Evolutionary conservation across 139 green algal genomes (phyloP).

Genomic region (Penium margaritaceum): DNA sequence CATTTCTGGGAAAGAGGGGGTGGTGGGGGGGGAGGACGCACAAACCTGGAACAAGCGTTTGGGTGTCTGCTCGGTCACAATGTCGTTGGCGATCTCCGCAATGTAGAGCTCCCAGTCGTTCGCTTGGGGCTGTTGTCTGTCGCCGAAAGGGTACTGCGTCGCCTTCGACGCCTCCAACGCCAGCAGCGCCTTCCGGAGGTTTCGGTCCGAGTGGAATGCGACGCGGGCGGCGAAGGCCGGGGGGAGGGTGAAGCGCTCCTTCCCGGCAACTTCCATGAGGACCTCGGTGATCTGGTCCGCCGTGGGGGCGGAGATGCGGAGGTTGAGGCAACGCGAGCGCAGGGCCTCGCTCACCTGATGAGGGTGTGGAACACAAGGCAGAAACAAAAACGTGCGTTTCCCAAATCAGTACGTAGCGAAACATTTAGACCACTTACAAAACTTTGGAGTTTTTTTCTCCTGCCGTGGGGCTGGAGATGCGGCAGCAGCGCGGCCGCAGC

Average conservation of each 20-base stretch:
- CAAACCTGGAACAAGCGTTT: no score
- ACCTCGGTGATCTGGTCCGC: constrained; percentile 58
- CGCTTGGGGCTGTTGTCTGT: constrained; percentile 53
- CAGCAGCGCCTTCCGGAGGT: constrained; percentile 82
- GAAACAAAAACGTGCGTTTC: no score
- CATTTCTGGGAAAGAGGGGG: no score
- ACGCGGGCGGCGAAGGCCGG: constrained; percentile 58
- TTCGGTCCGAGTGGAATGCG: constrained; percentile 55
- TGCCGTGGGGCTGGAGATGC: no score
- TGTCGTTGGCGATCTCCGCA: constrained; percentile 67
- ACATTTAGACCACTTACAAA: no score
- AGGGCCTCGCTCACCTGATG: constrained; percentile 76
- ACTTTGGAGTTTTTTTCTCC: no score
- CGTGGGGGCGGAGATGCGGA: constrained; percentile 74
- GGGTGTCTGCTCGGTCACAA: constrained; percentile 82
- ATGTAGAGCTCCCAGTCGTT: constrained; percentile 94
- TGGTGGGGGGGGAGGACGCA: no score
- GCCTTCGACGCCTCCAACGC: constrained; percentile 69
- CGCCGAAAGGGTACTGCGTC: constrained; percentile 65
- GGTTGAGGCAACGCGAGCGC: constrained; percentile 79
- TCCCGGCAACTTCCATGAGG: constrained; percentile 62
- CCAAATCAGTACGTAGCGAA: not conserved
- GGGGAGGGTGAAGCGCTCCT: constrained; percentile 69
- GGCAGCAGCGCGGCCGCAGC: no score
- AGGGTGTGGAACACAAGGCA: no score